Conservation (phyloP, 306 rosid genomes). For the Cicer chorassanicum region DNA sequence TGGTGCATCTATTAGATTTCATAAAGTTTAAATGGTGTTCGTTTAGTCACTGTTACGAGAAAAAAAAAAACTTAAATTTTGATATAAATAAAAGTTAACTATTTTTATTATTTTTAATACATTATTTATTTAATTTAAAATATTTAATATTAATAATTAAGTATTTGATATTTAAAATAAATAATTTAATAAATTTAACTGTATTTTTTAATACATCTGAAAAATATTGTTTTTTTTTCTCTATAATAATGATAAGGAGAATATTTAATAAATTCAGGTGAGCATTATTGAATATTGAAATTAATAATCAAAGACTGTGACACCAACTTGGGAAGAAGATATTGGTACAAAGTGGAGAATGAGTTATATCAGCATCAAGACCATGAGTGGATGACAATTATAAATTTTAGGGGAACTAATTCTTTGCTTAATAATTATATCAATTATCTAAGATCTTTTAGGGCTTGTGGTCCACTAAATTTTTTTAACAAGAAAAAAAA, state of each 20-base stretch:
- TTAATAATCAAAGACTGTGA: not conserved
- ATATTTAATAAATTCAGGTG: not conserved
- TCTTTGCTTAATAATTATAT: conserved; percentile 6
- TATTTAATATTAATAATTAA: no score
- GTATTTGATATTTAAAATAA: no score
- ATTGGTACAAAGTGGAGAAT: conserved; percentile 8
- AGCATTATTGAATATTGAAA: not conserved
- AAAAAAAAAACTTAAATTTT: no score
- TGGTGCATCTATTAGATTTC: not conserved
- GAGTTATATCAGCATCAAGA: not conserved
- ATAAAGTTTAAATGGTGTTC: not conserved
- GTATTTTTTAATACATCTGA: no score
- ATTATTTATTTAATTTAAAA: no score
- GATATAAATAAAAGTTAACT: no score
- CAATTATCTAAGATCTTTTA: not conserved
- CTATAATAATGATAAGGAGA: no score
- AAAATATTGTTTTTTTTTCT: no score
- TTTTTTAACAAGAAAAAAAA: no score
- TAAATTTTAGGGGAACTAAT: conserved; percentile 2
- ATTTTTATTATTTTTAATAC: no score
- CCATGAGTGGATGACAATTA: conserved; percentile 44
- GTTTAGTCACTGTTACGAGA: no score
- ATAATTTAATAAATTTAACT: no score
- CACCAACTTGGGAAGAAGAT: conserved; percentile 13
- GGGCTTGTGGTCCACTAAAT: conserved; percentile 25